phyloP scores from a whole-genome alignment of 495 filamentous ascomycete genomes.

The Haplographium delicatum region DNA sequence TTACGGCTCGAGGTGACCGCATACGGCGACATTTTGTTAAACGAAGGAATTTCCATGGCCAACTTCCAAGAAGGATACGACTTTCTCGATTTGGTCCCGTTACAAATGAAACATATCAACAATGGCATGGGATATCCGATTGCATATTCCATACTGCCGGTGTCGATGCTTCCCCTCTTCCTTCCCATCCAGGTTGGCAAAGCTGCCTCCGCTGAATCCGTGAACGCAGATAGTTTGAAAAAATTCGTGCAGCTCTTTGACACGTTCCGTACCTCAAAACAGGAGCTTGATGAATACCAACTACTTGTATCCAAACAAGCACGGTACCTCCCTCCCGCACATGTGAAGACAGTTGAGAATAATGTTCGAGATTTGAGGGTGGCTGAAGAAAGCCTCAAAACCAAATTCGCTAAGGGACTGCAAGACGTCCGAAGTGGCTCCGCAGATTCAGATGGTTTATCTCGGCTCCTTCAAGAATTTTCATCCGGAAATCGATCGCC shows the following conservation, averaged over 20 bases:
- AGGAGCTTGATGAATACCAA: constrained; percentile 23
- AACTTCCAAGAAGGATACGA: constrained; percentile 18
- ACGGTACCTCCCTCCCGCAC: constrained; percentile 14
- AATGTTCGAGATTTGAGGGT: neutral
- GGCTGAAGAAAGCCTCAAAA: neutral
- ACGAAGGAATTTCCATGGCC: constrained; percentile 17
- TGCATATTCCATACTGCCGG: too few relatives aligned
- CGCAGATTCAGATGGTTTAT: neutral
- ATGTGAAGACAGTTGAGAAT: constrained; percentile 8
- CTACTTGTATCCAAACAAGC: constrained; percentile 21
- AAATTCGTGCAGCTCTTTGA: constrained; percentile 24
- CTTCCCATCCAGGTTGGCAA: neutral
- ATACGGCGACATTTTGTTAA: constrained; percentile 20
- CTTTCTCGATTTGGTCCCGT: constrained; percentile 22
- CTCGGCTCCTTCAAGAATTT: constrained; percentile 5
- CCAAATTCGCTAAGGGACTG: constrained; percentile 1
- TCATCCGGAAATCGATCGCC: neutral
- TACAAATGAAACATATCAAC: constrained; percentile 17
- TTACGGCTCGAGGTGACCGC: constrained; percentile 17
- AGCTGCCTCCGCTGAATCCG: neutral
- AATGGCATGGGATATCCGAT: constrained; percentile 24
- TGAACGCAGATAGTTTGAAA: constrained; percentile 7
- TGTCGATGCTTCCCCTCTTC: too few relatives aligned
- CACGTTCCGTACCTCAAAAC: constrained; percentile 13
- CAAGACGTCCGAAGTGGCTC: constrained; percentile 1